Base-by-base conservation (phyloP, 2,329 filamentous ascomycete species). In the Alternaria sp. region DNA sequence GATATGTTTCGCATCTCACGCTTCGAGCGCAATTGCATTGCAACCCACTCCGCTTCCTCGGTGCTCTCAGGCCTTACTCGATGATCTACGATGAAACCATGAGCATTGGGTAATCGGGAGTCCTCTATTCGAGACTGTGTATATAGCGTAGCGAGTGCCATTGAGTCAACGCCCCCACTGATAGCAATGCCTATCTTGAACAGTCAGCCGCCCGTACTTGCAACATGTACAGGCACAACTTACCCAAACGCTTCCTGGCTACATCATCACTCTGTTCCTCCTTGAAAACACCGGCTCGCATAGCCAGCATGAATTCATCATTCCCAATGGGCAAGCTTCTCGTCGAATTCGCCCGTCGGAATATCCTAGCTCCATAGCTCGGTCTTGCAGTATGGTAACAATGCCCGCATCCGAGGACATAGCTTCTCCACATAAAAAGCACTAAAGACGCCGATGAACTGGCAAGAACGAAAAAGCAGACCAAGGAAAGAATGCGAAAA, bases 101-200 rank as follows among this genome's bases (percentile, higher is more conserved):
- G 81, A 21, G 84, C 79, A 13, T 73, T 28, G 23, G 69, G 65
- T 44, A 56, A 67, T 46, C 10, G 24, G 4, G 11, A 8, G n/a
- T 64, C 37, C 3, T 36, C 42, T 65, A 36, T 52, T 42, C 51
- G 53, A 46, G 60, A 65, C 45, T 68, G 65, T 44, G 80, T 77
- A 73, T 90, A 91, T 34, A 98, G 84, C 60, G 83, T 88, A 54
- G 93, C 92, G 60, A 99, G 82, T 28, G 94, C 94, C 93, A 98
- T 99, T n/a, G 94, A 98, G 77, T 99, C 95, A 37, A 95, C 91
- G 7, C 95, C 95, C 24, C 95, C 95, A 72, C 93, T 97, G 61
- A 98, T 82, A 14, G 93, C 95, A 58, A 98, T 80, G 53, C 85
- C 80, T 80, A 44, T 34, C n/a, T 14, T 5, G 26, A 11, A 26